Evolutionary conservation across 345 rosid genomes (phyloP).

Genomic region (Luvunga scandens): DNA sequence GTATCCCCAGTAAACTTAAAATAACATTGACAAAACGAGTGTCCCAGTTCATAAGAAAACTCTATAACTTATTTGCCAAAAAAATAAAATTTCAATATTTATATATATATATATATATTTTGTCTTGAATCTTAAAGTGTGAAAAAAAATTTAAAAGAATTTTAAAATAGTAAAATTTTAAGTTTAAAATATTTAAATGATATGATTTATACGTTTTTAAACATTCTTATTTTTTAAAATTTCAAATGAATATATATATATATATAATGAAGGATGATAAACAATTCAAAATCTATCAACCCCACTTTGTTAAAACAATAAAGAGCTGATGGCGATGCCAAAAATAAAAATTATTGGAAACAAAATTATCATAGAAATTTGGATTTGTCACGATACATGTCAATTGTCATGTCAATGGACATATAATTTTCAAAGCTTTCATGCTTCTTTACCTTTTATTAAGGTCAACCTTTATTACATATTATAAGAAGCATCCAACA

Average conservation of each 20-base stretch:
- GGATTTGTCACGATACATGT: not conserved
- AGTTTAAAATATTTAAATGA: too few relatives aligned
- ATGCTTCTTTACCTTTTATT: not conserved
- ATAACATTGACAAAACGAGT: not conserved
- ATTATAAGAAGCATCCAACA: not conserved
- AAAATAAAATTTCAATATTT: too few relatives aligned
- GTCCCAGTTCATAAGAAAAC: not conserved
- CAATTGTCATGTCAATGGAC: not conserved
- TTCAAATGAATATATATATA: too few relatives aligned
- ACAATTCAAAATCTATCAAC: not conserved
- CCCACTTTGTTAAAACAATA: not conserved
- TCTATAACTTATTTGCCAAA: not conserved
- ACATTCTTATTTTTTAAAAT: too few relatives aligned
- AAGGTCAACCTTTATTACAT: slow-evolving; percentile 3
- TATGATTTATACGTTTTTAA: too few relatives aligned
- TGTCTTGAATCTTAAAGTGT: too few relatives aligned
- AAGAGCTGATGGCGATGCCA: not conserved
- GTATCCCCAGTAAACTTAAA: too few relatives aligned
- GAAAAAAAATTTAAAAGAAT: too few relatives aligned
- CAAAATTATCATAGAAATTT: not conserved
- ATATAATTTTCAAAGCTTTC: not conserved
- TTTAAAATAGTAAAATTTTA: too few relatives aligned
- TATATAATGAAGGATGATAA: not conserved
- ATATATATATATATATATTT: too few relatives aligned
- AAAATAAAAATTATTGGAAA: not conserved